Evolutionary conservation across 495 filamentous ascomycete species (phyloP).

Genomic region (Daldinia vernicosa): DNA sequence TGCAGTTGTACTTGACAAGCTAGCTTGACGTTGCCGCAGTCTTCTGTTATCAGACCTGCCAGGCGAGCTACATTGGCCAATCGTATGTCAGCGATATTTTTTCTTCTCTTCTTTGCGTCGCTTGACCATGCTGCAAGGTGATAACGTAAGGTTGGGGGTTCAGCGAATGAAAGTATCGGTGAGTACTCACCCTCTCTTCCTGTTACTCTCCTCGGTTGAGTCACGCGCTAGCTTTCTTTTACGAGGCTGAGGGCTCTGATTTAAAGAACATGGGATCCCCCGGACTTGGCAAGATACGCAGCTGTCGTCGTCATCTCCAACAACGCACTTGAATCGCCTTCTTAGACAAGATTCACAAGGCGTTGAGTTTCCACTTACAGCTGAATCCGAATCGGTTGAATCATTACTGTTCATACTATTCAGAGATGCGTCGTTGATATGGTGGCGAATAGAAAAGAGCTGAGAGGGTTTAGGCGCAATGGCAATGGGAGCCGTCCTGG

Average conservation of each 20-base stretch:
- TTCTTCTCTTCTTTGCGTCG: constrained; percentile 28
- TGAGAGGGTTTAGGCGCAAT: constrained; percentile 63
- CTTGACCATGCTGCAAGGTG: constrained; percentile 36
- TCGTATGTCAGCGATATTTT: constrained; percentile 52
- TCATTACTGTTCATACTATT: constrained; percentile 58
- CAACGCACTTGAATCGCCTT: constrained; percentile 88
- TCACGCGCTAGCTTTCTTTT: constrained; percentile 77
- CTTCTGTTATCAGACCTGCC: constrained; percentile 63
- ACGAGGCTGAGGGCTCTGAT: constrained; percentile 71
- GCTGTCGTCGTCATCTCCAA: constrained; percentile 73
- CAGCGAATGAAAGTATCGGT: constrained; percentile 44
- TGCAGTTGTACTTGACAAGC: constrained; percentile 62
- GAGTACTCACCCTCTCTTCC: constrained; percentile 65
- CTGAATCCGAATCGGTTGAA: constrained; percentile 60
- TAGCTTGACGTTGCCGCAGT: constrained; percentile 60
- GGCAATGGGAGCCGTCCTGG: constrained; percentile 65
- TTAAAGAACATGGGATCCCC: constrained; percentile 69
- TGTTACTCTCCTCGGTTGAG: constrained; percentile 63
- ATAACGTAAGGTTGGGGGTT: constrained; percentile 46
- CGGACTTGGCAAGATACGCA: constrained; percentile 71
- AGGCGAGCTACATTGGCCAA: constrained; percentile 60
- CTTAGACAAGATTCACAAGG: constrained; percentile 74
- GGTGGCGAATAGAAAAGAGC: constrained; percentile 54
- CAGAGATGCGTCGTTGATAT: constrained; percentile 51
- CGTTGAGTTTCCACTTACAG: constrained; percentile 50